Base-by-base conservation (phyloP, 192 early-diverging fungal genomes). In the Gryganskiella cystojenkinii region DNA sequence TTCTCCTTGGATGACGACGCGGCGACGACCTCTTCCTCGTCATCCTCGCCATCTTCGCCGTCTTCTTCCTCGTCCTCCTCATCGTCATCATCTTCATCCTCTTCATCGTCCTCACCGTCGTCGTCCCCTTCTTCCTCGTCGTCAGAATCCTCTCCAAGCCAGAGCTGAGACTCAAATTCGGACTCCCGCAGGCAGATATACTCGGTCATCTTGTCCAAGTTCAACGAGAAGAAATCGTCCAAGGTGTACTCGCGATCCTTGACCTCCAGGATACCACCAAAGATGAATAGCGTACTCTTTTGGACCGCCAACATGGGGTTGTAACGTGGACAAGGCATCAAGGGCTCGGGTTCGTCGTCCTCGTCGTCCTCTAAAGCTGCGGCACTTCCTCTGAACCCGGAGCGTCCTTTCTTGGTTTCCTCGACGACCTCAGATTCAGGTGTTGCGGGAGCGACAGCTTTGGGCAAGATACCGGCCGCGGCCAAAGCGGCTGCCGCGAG, bases 231-330 rank as follows among this genome's bases (percentile, higher is more conserved):
- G 28, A 92, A 74, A 71, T 91, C 84, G 37, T 84, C 81, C 54
- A 89, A 64, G 0, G 90, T 92, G 61, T 86, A 80, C 66, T 93
- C 92, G 49, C 84, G 79, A 52, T 85, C 82, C 17, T 71, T 75
- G n/a, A 83, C 71, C 64, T 93, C 92, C 27, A 90, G 56, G 49
- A 93, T 85, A 4, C 92, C 91, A 11, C 91, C 91, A 67, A 83
- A 88, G 47, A 92, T 59, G 56, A 87, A 87, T 25, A 91, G 67
- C 8, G 69, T 82, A 17, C 81, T 84, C 40, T 83, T 82, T 20
- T 82, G 71, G 19, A 90, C 86, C 5, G 83, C 80, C 79, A 91
- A 56, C 90, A 92, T 93, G 14, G 86, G 70, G 68, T 91, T 92
- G 67, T 89, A 93, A 4, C 91, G 84, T 10, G 88, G 86, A 19